phyloP scores from a whole-genome alignment of 2,329 filamentous ascomycete genomes.

The Didymella keratinophila region DNA sequence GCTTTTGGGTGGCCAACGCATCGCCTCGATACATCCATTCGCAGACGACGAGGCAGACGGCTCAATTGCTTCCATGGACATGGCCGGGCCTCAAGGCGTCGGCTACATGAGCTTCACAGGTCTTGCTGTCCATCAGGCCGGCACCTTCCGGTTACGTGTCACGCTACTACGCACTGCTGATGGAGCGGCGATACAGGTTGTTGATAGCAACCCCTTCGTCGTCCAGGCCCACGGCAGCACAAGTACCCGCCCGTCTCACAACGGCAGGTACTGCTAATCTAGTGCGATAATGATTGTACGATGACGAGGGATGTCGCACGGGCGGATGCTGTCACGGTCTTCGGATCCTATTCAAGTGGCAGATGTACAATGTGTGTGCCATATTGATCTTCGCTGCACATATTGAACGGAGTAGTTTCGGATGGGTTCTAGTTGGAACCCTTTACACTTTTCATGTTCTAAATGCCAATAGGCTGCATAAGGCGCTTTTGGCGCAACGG shows the following conservation, averaged over 20 bases:
- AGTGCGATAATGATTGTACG: background rate
- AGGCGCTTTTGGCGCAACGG: conserved; percentile 6
- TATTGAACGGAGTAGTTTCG: conserved; percentile 5
- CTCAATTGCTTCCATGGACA: conserved; percentile 48
- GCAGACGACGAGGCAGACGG: conserved; percentile 49
- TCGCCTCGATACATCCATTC: conserved; percentile 48
- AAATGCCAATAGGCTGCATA: conserved; percentile 4
- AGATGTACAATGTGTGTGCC: conserved; percentile 11
- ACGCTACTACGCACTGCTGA: conserved; percentile 45
- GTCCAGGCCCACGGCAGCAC: conserved; percentile 35
- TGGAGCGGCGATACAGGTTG: conserved; percentile 41
- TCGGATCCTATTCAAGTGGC: background rate
- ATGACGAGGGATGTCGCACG: background rate
- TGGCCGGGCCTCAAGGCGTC: conserved; percentile 46
- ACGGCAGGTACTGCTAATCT: conserved; percentile 45
- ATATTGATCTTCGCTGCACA: conserved; percentile 17
- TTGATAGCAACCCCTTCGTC: conserved; percentile 48
- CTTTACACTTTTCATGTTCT: background rate
- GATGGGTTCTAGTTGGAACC: background rate
- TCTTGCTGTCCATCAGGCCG: conserved; percentile 47
- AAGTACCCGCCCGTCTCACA: conserved; percentile 32
- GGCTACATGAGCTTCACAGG: conserved; percentile 51
- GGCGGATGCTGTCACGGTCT: background rate
- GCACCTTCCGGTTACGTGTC: conserved; percentile 49
- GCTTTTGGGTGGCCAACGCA: conserved; percentile 41